Percentiles rank a stretch among this genome's conserved stretches.
Evolutionary conservation across 139 green algal species (phyloP).

Genomic region (Chlamydomonas sphaeroides): DNA sequence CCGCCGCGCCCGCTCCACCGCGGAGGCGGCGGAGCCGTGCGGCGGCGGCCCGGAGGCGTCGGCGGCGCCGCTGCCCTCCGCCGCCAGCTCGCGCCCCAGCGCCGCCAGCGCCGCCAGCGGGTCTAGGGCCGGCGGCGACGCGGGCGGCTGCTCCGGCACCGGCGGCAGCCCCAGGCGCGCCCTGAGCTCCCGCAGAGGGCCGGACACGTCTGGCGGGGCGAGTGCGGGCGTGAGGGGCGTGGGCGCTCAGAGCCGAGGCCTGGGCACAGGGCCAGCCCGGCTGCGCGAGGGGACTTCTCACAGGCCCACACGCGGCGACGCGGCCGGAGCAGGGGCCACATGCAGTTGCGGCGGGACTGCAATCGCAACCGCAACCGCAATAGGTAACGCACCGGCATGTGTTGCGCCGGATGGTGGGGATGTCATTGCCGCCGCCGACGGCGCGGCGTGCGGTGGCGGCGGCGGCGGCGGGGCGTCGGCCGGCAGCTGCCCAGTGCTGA

Average conservation of each 20-base stretch:
- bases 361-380: neutral
- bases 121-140: neutral
- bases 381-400: too few relatives aligned
- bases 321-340: too few relatives aligned
- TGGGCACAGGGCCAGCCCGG: neutral
- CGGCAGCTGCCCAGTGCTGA: too few relatives aligned
- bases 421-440: too few relatives aligned
- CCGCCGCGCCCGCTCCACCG: slow-evolving; percentile 33
- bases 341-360: neutral
- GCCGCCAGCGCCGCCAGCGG: slow-evolving; percentile 2
- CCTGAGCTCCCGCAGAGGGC: neutral
- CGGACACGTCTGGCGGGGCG: neutral
- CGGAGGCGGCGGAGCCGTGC: neutral
- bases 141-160: neutral
- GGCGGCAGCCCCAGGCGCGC: slow-evolving; percentile 10
- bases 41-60: neutral
- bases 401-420: too few relatives aligned
- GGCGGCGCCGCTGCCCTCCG: neutral
- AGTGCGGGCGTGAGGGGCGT: neutral
- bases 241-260: neutral
- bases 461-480: too few relatives aligned
- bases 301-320: too few relatives aligned
- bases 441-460: too few relatives aligned
- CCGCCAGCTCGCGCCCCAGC: slow-evolving; percentile 31
- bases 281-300: too few relatives aligned